These are phyloP conservation scores for Digitaria exilis DNA, from an alignment of 202 grass and related monocot species.

Conservation along the genomic window DNA sequence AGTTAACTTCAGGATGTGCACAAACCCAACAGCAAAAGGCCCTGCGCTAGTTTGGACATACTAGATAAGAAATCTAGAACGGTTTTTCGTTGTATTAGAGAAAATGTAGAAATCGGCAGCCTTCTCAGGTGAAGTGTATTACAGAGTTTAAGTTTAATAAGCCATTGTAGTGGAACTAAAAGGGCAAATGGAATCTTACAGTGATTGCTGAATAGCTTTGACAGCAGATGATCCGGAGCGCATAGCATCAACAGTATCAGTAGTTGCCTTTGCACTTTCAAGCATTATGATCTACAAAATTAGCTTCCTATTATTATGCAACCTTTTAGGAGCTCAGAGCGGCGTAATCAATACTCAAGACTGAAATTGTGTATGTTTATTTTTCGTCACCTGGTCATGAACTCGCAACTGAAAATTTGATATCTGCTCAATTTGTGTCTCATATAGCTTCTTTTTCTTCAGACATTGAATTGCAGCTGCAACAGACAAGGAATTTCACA, in stretches of 20 bases:
- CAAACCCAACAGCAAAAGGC: background rate
- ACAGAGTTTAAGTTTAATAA: background rate
- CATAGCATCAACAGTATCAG: constrained; percentile 77
- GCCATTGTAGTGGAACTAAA: background rate
- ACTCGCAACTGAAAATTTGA: constrained; percentile 69
- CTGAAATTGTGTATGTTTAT: background rate
- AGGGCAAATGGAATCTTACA: constrained; percentile 55
- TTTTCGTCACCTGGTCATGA: constrained; percentile 71
- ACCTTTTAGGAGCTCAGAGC: constrained; percentile 14
- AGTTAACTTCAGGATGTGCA: background rate
- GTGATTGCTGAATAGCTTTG: constrained; percentile 70
- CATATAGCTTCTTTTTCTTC: constrained; percentile 82
- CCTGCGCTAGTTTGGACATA: background rate
- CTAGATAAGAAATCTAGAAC: background rate
- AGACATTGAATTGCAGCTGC: constrained; percentile 74
- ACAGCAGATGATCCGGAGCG: constrained; percentile 68
- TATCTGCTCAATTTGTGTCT: constrained; percentile 75
- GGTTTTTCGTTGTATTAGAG: background rate
- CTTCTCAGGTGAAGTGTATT: background rate
- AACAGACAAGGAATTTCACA: constrained; percentile 34
- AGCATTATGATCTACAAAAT: constrained; percentile 59
- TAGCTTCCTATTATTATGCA: background rate
- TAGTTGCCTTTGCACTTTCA: constrained; percentile 73
- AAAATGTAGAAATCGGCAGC: background rate
- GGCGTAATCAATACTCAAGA: background rate